A percentile compares a stretch with the other conserved stretches of the same genome.
These are phyloP conservation scores for Austroboletus eburneus DNA, from an alignment of 768 basidiomycete genomes.

Conservation along the genomic window DNA sequence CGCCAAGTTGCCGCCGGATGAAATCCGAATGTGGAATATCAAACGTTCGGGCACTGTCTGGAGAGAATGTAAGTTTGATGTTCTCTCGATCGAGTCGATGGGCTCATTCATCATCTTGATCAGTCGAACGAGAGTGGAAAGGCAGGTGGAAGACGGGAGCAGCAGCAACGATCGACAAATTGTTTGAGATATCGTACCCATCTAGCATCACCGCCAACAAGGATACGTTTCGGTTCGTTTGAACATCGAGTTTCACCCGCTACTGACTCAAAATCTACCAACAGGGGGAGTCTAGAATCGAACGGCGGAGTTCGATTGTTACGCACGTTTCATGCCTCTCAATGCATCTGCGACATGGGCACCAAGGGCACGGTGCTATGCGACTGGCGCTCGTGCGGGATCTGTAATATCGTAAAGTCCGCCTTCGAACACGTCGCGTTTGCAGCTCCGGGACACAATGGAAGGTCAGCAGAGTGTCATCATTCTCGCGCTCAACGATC, in stretches of 20 bases:
- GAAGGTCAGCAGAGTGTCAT: slow-evolving; percentile 41
- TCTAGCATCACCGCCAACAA: slow-evolving; percentile 33
- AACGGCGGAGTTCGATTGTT: slow-evolving; percentile 40
- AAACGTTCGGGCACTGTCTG: slow-evolving; percentile 42
- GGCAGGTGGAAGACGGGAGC: slow-evolving; percentile 31
- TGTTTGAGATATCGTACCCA: slow-evolving; percentile 47
- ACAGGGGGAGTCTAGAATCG: slow-evolving; percentile 33
- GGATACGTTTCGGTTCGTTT: slow-evolving; percentile 45
- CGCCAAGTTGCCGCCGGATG: slow-evolving; percentile 41
- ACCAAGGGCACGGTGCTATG: slow-evolving; percentile 48
- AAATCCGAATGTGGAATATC: slow-evolving; percentile 47
- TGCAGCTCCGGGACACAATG: slow-evolving; percentile 46
- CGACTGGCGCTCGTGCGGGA: slow-evolving; percentile 59
- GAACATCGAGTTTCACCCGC: not conserved
- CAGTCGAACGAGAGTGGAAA: slow-evolving; percentile 54
- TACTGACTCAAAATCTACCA: slow-evolving; percentile 4
- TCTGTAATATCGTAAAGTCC: slow-evolving; percentile 56
- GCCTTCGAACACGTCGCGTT: slow-evolving; percentile 57
- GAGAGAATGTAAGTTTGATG: slow-evolving; percentile 45
- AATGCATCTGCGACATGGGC: slow-evolving; percentile 68
- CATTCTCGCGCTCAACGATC: not conserved
- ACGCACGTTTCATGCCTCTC: slow-evolving; percentile 58
- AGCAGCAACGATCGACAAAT: slow-evolving; percentile 46
- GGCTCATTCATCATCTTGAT: slow-evolving; percentile 32
- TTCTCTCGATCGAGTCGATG: slow-evolving; percentile 13